Percentiles rank a stretch among this genome's conserved stretches.
Evolutionary conservation across 202 grass and related monocot species (phyloP).

Genomic region (Brachypodium distachyon): DNA sequence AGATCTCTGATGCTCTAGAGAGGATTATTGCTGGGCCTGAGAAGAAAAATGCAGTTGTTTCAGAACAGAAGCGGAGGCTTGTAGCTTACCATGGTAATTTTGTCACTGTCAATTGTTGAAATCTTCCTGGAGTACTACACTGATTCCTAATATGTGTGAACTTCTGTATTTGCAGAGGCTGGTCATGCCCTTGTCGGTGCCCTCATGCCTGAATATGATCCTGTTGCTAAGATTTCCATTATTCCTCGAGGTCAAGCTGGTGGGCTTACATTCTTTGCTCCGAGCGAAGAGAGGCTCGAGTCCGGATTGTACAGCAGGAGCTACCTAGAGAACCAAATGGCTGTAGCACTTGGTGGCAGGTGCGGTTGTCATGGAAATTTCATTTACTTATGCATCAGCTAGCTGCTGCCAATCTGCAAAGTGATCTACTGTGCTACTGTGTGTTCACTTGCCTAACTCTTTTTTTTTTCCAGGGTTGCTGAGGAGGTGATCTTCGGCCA

Average conservation of each 20-base stretch:
- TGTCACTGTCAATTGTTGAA: neutral
- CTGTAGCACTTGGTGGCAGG: constrained; percentile 98
- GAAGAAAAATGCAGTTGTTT: constrained; percentile 98
- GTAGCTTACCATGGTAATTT: constrained; percentile 88
- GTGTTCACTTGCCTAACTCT: neutral
- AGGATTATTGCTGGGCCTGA: constrained; percentile 98
- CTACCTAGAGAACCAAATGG: constrained; percentile 99
- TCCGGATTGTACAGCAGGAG: constrained; percentile 89
- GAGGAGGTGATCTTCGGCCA: constrained; percentile 97
- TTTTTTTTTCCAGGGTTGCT: constrained; percentile 65
- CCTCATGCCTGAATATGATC: constrained; percentile 97
- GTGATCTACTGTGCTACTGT: neutral
- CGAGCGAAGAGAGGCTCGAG: constrained; percentile 89
- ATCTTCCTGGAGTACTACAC: neutral
- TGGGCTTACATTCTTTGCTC: constrained; percentile 97
- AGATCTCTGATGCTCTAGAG: constrained; percentile 95
- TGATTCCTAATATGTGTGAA: constrained; percentile 11
- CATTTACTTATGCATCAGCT: neutral
- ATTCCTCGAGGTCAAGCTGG: constrained; percentile 94
- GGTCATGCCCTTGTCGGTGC: constrained; percentile 95
- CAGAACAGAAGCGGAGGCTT: constrained; percentile 86
- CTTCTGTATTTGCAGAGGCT: constrained; percentile 50
- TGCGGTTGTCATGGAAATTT: neutral
- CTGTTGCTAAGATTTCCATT: constrained; percentile 97
- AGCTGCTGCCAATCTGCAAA: neutral